Evolutionary conservation across 306 rosid genomes (phyloP), one percentile per base, ranked within the genome.

Genomic region (Rosa multiflora): DNA sequence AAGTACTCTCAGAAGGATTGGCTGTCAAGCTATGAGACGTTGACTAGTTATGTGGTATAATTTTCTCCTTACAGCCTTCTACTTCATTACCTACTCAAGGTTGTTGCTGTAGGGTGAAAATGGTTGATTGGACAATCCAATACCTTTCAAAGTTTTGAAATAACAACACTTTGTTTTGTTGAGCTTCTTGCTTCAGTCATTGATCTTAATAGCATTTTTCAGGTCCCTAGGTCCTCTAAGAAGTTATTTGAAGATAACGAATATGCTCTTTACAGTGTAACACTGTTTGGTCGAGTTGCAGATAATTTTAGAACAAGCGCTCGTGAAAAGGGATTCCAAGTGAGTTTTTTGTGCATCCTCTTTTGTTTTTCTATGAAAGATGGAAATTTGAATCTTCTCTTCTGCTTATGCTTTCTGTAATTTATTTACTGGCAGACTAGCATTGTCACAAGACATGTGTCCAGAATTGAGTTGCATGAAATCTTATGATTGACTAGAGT

Each of bases 1-100:
- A 94, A 94, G 91, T 94, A 94, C 78, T 92, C 98, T 39, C 94
- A 90, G 88, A 94, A 92, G 87, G 98, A 94, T 73, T 92, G 98
- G 98, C 88, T 92, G 35, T 82, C 96, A 71, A 90, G 91, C 93
- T 94, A 94, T 29, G 98, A 94, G 82, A 94, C 96, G 62, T 82
- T 94, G 90, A 89, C 97, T 75, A 84, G 53, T 87, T 94, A 89
- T 83, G 98, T 94, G 91, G 98, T 90, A 75, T 81, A 86, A 51
- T 52, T 59, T 61, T 79, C 72, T 78, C 70, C 10, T 64, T 4
- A 17, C 76, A 52, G 72, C 72, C 80, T 78, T 35, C 61, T 79
- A 44, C 75, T 73, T 62, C 66, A 53, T 70, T 85, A 73, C 58
- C 11, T 35, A 72, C 53, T 21, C 39, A 72, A 64, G 6, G 61